These are phyloP conservation scores for Ormosia emarginata DNA, from an alignment of 306 rosid species.

Conservation along the genomic window DNA sequence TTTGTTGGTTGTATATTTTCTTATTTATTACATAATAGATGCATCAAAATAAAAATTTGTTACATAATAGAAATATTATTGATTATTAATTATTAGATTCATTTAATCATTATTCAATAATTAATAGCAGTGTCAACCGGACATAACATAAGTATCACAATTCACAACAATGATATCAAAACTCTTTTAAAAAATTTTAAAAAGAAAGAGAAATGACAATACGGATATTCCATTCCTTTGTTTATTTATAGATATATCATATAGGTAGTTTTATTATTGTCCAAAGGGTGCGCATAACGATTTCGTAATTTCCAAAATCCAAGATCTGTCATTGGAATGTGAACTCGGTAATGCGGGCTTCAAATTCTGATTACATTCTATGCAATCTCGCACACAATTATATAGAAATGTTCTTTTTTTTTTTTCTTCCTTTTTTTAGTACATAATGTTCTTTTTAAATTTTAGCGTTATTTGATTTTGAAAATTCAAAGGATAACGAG, in stretches of 20 bases:
- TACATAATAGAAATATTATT: neutral
- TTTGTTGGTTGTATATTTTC: too few species aligned
- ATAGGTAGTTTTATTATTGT: neutral
- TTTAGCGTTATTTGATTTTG: neutral
- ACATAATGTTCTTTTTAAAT: too few species aligned
- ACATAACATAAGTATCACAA: neutral
- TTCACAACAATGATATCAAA: too few species aligned
- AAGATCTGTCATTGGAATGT: constrained; percentile 44
- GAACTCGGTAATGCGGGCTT: constrained; percentile 10
- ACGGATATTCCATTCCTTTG: too few species aligned
- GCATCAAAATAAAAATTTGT: too few species aligned
- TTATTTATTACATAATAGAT: too few species aligned
- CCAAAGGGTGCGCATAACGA: neutral
- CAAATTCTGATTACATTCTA: neutral
- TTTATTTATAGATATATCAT: too few species aligned
- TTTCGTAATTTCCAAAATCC: constrained; percentile 36
- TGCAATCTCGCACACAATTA: neutral
- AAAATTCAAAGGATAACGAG: neutral
- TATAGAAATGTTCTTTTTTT: neutral
- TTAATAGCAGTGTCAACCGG: neutral
- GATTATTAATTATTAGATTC: neutral
- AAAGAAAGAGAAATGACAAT: too few species aligned
- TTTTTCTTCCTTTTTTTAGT: too few species aligned
- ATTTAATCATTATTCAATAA: constrained; percentile 10
- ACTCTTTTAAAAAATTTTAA: too few species aligned